Evolutionary conservation across 148 eudicot species (phyloP), one percentile per base, ranked within the genome.

Genomic region (Amaranthus palmeri): DNA sequence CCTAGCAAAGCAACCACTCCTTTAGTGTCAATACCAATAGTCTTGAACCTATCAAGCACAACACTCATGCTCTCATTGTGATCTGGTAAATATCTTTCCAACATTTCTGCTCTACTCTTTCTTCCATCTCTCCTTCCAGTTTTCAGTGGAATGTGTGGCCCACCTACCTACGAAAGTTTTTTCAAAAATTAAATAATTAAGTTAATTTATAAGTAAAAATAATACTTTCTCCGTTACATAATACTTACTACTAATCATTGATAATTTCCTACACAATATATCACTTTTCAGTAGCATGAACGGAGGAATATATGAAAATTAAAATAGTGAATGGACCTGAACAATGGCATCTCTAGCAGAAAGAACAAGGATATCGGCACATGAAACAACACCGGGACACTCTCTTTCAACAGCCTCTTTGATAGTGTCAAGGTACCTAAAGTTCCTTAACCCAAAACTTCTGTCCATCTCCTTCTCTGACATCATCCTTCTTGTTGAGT

Each of bases 61-160:
- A 79, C 83, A 68, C 83, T 73, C 92, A 95, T 89, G 86, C 97
- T 95, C 79, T 95, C 99, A 67, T 95, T 95, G 83, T 95, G 99
- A 74, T 95, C 99, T 6, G 97, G 99, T 42, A 95, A 83, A 77
- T 88, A 87, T 67, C 91, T 86, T 78, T 95, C 99, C 56, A 95
- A 81, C 15, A 89, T 81, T 56, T 89, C 91, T 64, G 93, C 97
- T 80, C 99, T 85, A 81, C 93, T 89, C 67, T 71, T 88, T 55
- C 99, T 84, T 8, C 97, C 97, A 84, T 95, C 97, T 73, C 97
- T 91, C 74, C 99, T 85, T 76, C 99, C 98, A 25, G 98, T 95
- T 81, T 95, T 95, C 1, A 95, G 83, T 3, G 87, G 83, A 47
- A 95, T 89, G 72, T 95, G 58, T 54, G 98, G 98, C 12, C 98